These are phyloP conservation scores for Colletotrichum trifolii DNA, from an alignment of 2,329 filamentous ascomycete genomes.

Conservation along the genomic window DNA sequence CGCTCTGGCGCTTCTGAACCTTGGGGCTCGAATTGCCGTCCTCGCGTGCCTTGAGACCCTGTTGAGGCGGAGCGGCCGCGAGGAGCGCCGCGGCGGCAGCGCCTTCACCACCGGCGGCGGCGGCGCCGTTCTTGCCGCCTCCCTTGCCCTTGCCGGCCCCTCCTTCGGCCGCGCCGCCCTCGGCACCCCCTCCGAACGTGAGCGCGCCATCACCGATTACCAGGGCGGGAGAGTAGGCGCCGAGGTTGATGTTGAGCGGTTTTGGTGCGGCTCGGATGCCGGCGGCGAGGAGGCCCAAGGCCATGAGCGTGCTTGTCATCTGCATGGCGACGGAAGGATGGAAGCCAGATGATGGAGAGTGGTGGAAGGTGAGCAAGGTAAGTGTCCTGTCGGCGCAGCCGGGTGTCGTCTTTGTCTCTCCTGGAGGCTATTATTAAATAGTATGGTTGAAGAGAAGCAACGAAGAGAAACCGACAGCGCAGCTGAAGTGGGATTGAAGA, in stretches of 20 bases:
- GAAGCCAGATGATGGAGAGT: neutral
- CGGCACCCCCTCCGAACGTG: constrained; percentile 52
- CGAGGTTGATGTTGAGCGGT: constrained; percentile 49
- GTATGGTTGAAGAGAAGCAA: constrained; percentile 18
- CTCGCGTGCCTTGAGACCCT: neutral
- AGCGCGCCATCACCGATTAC: constrained; percentile 56
- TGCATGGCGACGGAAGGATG: constrained; percentile 19
- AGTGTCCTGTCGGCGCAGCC: constrained; percentile 30
- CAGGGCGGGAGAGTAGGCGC: constrained; percentile 48
- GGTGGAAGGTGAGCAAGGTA: neutral
- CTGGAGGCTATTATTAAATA: constrained; percentile 21
- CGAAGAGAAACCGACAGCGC: constrained; percentile 26
- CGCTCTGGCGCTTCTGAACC: constrained; percentile 50
- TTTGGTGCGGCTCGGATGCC: constrained; percentile 44
- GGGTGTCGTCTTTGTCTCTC: constrained; percentile 14
- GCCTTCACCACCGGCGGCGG: constrained; percentile 28
- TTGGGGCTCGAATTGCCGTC: neutral
- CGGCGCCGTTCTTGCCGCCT: constrained; percentile 9
- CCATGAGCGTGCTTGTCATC: constrained; percentile 31
- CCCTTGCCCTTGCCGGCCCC: constrained; percentile 3
- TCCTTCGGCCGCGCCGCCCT: constrained; percentile 37
- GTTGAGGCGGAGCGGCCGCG: neutral
- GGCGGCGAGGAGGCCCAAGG: constrained; percentile 43
- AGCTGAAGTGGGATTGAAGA: constrained; percentile 22
- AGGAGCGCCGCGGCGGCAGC: constrained; percentile 6